phyloP scores from a whole-genome alignment of 441 rosid species.

The Theobroma grandiflorum region DNA sequence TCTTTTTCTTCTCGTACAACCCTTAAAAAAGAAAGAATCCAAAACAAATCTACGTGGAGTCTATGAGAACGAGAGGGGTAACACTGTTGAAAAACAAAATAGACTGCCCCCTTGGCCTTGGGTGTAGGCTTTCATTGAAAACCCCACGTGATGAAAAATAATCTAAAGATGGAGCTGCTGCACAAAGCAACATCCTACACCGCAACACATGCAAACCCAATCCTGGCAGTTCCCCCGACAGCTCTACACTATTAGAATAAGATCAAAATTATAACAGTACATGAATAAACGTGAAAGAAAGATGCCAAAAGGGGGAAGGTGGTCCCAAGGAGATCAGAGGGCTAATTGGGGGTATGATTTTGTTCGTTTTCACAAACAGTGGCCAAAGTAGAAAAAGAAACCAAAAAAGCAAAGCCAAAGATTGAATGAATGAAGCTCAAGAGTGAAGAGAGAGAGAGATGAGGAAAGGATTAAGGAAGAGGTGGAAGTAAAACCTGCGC shows the following conservation, averaged over 20 bases:
- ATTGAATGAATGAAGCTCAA: background rate
- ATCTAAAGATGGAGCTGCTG: background rate
- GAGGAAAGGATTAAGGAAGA: background rate
- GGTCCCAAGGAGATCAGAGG: constrained; percentile 18
- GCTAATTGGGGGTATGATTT: constrained; percentile 34
- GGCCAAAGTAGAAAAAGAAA: constrained; percentile 30
- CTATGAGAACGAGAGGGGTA: no score
- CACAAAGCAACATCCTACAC: background rate
- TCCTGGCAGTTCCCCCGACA: background rate
- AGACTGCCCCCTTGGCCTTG: no score
- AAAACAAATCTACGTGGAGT: background rate
- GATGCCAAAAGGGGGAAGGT: background rate
- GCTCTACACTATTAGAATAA: background rate
- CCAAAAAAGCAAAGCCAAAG: constrained; percentile 31
- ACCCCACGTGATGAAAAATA: background rate
- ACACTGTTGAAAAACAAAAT: no score
- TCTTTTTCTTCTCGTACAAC: background rate
- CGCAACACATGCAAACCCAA: background rate
- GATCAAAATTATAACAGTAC: background rate
- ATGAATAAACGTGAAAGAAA: constrained; percentile 16
- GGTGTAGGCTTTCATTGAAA: no score
- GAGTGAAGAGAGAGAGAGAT: constrained; percentile 19
- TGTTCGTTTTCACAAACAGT: constrained; percentile 43
- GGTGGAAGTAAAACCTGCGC: constrained; percentile 66
- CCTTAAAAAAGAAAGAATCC: background rate